Base-by-base conservation (phyloP, 2,329 filamentous ascomycete species). In the Fonsecaea pedrosoi region DNA sequence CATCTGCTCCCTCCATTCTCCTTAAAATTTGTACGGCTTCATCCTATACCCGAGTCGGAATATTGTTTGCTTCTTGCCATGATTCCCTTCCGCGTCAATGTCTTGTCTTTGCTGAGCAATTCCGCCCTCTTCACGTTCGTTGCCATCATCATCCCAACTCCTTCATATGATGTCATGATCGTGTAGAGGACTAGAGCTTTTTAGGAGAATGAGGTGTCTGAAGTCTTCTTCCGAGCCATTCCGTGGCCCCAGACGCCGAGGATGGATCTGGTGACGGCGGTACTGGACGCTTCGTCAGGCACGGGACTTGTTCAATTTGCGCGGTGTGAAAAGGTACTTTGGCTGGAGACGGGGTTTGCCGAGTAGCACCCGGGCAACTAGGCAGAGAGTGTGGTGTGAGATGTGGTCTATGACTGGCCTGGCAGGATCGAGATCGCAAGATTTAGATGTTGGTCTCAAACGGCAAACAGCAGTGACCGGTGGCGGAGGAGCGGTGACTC, bases 351-450 rank as follows among this genome's bases (percentile, higher is more conserved):
- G 45, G 45, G 21, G 45, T 12, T 25, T 50, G 45, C 45, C 45
- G 45, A 50, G 40, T 25, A 25, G 45, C 18, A 50, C 21, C 45
- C 45, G 18, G 45, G 45, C 45, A 9, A 50, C 6, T 50, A 21
- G 45, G 9, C 18, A 50, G 45, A 50, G 45, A 21, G 45, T 50
- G 45, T 50, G 45, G 45, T 50, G 45, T 50, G 45, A 50, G 45
- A 50, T 2, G 45, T 50, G 45, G 45, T 50, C 45, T 50, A 50
- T 50, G 45, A 50, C 45, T 50, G 45, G 45, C 21, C 45, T 50
- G 21, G 8, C 4, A 21, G 21, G 45, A 50, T 50, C 45, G 45
- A 21, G 45, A 50, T 50, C 45, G 45, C 4, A 21, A 50, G 45
- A 50, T 50, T 25, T 4, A 25, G 40, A 25, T 50, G 9, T 25